Percentiles rank a stretch among this genome's conserved stretches.
These are phyloP conservation scores for Polytolypa hystricis DNA, from an alignment of 2,329 filamentous ascomycete species.

Conservation along the genomic window DNA sequence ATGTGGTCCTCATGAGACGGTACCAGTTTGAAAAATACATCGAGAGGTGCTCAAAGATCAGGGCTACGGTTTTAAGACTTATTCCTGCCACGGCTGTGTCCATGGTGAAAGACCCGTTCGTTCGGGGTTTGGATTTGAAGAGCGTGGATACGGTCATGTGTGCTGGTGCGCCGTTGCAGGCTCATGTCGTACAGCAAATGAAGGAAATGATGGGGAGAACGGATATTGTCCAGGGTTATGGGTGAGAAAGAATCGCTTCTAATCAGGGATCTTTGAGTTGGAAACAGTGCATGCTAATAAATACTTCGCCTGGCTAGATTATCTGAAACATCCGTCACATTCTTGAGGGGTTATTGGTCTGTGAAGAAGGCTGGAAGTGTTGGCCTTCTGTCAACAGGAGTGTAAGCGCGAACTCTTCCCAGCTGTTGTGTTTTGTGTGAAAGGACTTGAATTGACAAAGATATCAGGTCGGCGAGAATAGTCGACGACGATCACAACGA, in stretches of 20 bases:
- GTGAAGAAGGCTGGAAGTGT: neutral
- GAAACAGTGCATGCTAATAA: too few relatives aligned
- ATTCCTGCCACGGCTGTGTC: neutral
- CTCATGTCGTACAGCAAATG: neutral
- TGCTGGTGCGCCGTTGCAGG: neutral
- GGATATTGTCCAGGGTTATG: neutral
- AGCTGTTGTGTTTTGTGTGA: neutral
- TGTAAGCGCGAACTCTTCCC: neutral
- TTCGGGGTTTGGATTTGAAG: neutral
- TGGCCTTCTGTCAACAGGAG: neutral
- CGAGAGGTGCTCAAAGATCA: neutral
- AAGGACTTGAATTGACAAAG: neutral
- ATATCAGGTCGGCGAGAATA: neutral
- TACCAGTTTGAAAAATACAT: neutral
- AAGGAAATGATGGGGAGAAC: neutral
- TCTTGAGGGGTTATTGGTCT: neutral
- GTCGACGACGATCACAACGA: conserved; percentile 5
- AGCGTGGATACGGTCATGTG: neutral
- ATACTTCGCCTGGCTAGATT: too few relatives aligned
- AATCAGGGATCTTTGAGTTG: too few relatives aligned
- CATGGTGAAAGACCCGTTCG: neutral
- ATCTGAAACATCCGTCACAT: neutral
- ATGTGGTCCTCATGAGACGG: neutral
- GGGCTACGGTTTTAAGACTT: neutral
- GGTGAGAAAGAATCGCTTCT: too few relatives aligned